Percentiles rank a stretch among this genome's conserved stretches.
These are phyloP conservation scores for Tetracladium marchalianum DNA, from an alignment of 495 filamentous ascomycete genomes.

Conservation along the genomic window DNA sequence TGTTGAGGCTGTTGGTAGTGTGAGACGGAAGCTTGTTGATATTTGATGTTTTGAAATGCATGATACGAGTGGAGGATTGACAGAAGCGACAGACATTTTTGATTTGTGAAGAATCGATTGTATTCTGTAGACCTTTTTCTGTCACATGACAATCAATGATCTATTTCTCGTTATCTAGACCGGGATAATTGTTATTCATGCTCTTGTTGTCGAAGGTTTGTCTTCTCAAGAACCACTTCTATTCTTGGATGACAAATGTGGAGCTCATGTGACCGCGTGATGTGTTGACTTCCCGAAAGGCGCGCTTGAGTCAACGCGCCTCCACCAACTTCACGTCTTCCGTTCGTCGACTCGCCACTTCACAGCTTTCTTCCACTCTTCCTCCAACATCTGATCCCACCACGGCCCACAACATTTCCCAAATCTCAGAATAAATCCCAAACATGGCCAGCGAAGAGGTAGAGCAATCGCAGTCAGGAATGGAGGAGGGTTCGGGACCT, in stretches of 20 bases:
- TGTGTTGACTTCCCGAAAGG: neutral
- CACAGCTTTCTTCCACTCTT: neutral
- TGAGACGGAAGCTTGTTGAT: constrained; percentile 11
- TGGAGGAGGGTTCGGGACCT: constrained; percentile 57
- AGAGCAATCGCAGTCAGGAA: constrained; percentile 14
- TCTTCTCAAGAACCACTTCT: too few relatives aligned
- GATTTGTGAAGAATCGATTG: too few relatives aligned
- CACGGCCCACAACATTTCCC: too few relatives aligned
- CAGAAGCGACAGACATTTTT: too few relatives aligned
- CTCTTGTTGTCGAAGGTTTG: too few relatives aligned
- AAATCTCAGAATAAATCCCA: too few relatives aligned
- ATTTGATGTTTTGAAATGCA: constrained; percentile 4
- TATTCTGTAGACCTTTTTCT: too few relatives aligned
- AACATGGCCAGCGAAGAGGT: constrained; percentile 20
- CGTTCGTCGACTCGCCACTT: neutral
- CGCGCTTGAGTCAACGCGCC: neutral
- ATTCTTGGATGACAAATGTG: neutral
- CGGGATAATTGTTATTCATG: too few relatives aligned
- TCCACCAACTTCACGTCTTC: neutral
- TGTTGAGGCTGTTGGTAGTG: neutral
- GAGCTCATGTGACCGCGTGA: neutral
- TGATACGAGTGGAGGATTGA: too few relatives aligned
- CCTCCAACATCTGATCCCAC: too few relatives aligned
- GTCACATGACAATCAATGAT: too few relatives aligned
- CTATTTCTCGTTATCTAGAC: too few relatives aligned